Percentiles rank a stretch among this genome's conserved stretches.
Conservation (phyloP, 495 filamentous ascomycete species). For the Cenococcum geophilum region DNA sequence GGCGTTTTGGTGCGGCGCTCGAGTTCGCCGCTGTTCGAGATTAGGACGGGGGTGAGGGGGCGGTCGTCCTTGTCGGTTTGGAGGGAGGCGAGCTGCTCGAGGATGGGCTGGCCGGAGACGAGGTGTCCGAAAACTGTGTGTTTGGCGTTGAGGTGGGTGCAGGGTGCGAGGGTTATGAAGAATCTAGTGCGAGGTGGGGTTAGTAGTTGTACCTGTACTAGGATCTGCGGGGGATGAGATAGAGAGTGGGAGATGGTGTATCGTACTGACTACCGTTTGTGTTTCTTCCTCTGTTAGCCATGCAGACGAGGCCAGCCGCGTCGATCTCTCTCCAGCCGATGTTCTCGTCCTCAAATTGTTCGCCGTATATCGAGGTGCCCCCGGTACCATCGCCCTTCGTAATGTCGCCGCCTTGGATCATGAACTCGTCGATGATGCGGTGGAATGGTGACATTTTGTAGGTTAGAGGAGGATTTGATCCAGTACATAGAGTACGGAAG, state of each 20-base stretch:
- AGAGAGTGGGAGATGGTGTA: constrained; percentile 1
- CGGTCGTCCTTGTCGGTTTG: constrained; percentile 59
- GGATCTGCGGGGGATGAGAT: not conserved
- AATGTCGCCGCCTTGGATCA: constrained; percentile 95
- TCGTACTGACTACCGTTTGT: constrained; percentile 76
- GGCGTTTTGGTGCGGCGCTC: not conserved
- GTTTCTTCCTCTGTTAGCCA: constrained; percentile 97
- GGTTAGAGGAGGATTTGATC: constrained; percentile 26
- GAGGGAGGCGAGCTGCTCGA: constrained; percentile 63
- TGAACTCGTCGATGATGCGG: constrained; percentile 85
- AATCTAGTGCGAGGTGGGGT: constrained; percentile 44
- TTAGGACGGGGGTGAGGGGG: constrained; percentile 42
- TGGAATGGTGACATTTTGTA: constrained; percentile 58
- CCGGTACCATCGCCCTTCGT: constrained; percentile 74
- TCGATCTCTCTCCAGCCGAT: constrained; percentile 78
- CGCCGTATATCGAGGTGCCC: constrained; percentile 76
- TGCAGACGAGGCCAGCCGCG: constrained; percentile 53
- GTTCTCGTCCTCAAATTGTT: constrained; percentile 84
- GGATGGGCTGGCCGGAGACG: constrained; percentile 61
- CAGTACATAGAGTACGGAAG: constrained; percentile 37
- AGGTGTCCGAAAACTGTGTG: constrained; percentile 88
- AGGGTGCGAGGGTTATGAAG: constrained; percentile 80
- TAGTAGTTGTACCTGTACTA: not conserved
- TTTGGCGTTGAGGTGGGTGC: constrained; percentile 79
- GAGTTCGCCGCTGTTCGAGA: not conserved